These are phyloP conservation scores for Yueomyces sinensis DNA, from an alignment of 805 yeast species.

Conservation along the genomic window DNA sequence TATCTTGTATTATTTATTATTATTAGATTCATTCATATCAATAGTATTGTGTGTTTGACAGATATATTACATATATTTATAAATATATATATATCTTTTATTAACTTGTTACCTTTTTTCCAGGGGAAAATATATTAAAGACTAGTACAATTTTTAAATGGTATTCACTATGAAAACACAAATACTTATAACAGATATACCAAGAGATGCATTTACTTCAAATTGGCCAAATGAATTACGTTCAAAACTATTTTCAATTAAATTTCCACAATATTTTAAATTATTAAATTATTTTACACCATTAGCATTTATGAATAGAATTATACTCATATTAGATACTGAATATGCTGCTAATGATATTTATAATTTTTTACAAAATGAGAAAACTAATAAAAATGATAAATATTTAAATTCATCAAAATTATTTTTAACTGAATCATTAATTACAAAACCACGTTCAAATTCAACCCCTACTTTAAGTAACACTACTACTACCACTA, in stretches of 20 bases:
- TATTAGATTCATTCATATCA: too few relatives aligned
- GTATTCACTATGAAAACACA: conserved; percentile 12
- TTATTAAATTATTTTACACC: conserved; percentile 26
- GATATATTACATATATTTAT: too few relatives aligned
- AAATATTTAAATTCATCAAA: conserved; percentile 3
- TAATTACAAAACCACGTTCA: conserved; percentile 9
- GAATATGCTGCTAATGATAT: conserved; percentile 15
- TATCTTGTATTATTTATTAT: too few relatives aligned
- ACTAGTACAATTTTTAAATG: too few relatives aligned
- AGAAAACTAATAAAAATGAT: conserved; percentile 6
- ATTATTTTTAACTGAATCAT: conserved; percentile 25
- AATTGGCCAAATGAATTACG: conserved; percentile 18
- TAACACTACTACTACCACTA: conserved; percentile 1
- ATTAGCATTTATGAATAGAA: conserved; percentile 30
- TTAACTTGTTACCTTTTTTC: too few relatives aligned
- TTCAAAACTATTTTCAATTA: conserved; percentile 9
- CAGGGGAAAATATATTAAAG: too few relatives aligned
- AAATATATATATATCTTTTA: too few relatives aligned
- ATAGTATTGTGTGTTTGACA: too few relatives aligned
- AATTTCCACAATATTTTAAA: conserved; percentile 13
- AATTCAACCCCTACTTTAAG: neutral
- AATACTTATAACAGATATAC: conserved; percentile 21
- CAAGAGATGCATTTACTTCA: conserved; percentile 11
- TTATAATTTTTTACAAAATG: conserved; percentile 9
- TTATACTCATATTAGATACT: conserved; percentile 25